phyloP scores from a whole-genome alignment of 1,139 yeast genomes.

The Zhuliangozyma blackwelliae region DNA sequence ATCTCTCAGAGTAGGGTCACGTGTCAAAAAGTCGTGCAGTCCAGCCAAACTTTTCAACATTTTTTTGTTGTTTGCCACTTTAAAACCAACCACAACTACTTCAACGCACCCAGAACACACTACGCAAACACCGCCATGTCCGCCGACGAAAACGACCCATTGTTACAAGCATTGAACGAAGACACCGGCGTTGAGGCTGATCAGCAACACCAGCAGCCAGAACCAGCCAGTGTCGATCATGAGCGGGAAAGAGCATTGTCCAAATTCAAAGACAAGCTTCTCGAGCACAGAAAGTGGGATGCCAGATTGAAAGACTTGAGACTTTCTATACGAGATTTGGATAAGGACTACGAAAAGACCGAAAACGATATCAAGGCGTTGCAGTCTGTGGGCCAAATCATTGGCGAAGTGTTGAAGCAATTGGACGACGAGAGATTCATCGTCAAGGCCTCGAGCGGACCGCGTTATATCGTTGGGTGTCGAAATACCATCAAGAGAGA shows the following conservation, averaged over 20 bases:
- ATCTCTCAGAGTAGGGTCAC: background rate
- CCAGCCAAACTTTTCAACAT: background rate
- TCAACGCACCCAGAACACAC: background rate
- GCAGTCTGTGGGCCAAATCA: conserved; percentile 95
- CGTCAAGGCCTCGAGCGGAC: conserved; percentile 96
- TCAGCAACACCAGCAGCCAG: conserved; percentile 11
- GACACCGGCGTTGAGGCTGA: conserved; percentile 19
- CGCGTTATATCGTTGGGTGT: conserved; percentile 96
- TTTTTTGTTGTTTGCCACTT: background rate
- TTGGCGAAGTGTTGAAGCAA: conserved; percentile 96
- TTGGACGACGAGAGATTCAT: conserved; percentile 92
- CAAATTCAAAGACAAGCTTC: conserved; percentile 77
- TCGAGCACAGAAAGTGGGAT: conserved; percentile 95
- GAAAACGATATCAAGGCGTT: conserved; percentile 96
- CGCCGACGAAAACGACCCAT: conserved; percentile 65
- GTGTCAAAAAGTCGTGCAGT: background rate
- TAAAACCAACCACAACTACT: background rate
- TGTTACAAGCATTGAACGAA: conserved; percentile 62
- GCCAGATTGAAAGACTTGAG: conserved; percentile 84
- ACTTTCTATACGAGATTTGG: conserved; percentile 77
- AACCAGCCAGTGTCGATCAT: conserved; percentile 58
- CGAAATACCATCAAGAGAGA: conserved; percentile 87
- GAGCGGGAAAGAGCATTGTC: conserved; percentile 79
- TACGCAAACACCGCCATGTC: conserved; percentile 30
- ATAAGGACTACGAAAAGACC: conserved; percentile 82